Evolutionary conservation across 345 rosid species (phyloP).

Genomic region (Sonneratia caseolaris): DNA sequence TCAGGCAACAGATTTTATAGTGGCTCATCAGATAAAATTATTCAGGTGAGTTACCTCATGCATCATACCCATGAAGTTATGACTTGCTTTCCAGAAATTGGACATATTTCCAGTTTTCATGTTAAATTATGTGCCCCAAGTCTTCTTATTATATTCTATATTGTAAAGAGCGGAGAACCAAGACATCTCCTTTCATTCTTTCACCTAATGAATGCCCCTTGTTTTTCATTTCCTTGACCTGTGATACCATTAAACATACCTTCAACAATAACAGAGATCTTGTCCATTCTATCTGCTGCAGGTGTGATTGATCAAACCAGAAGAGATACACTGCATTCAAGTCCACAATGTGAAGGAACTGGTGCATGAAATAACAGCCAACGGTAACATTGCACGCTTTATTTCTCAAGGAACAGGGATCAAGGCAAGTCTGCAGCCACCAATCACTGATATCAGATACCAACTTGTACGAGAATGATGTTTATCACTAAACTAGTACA

Average conservation of each 20-base stretch:
- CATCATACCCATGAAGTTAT: not conserved
- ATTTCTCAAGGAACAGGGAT: slow-evolving; percentile 46
- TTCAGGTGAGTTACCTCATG: slow-evolving; percentile 31
- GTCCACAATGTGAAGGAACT: slow-evolving; percentile 56
- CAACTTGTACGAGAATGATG: not conserved
- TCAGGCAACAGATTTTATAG: slow-evolving; percentile 49
- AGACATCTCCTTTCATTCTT: not conserved
- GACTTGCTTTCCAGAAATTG: not conserved
- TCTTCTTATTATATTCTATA: no score
- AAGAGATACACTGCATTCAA: slow-evolving; percentile 45
- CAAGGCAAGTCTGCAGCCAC: slow-evolving; percentile 27
- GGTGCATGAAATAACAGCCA: slow-evolving; percentile 37
- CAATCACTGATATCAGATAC: not conserved
- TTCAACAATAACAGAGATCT: not conserved
- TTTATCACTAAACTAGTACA: no score
- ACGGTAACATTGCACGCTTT: slow-evolving; percentile 37
- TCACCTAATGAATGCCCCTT: no score
- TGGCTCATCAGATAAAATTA: slow-evolving; percentile 57
- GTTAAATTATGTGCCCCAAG: no score
- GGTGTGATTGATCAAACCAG: slow-evolving; percentile 52
- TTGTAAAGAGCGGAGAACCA: not conserved
- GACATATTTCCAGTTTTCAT: no score
- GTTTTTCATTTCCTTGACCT: not conserved
- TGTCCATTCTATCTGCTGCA: slow-evolving; percentile 8
- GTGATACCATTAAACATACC: not conserved